These are phyloP conservation scores for Hsuehochloa calcarea DNA, from an alignment of 176 grass and related monocot genomes.

Conservation along the genomic window DNA sequence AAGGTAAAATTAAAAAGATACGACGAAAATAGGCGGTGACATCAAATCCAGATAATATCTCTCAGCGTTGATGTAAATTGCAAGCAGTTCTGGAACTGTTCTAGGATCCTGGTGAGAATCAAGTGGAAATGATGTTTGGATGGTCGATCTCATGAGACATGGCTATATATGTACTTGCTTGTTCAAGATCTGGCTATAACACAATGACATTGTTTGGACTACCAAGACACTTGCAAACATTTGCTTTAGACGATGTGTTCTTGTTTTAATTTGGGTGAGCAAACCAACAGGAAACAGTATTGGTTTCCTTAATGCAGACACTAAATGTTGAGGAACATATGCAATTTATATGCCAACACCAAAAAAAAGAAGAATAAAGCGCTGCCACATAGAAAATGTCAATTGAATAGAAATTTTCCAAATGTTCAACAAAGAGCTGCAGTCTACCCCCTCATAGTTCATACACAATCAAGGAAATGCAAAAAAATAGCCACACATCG, in stretches of 20 bases:
- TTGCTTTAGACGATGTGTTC: background rate
- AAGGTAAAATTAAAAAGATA: background rate
- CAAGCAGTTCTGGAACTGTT: background rate
- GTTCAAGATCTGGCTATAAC: background rate
- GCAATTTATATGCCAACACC: background rate
- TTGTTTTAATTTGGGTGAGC: background rate
- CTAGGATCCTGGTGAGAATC: background rate
- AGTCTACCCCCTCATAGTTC: background rate
- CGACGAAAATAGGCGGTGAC: background rate
- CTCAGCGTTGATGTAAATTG: background rate
- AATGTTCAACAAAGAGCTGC: background rate
- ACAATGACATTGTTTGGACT: background rate
- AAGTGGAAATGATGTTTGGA: background rate
- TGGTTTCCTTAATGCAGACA: background rate
- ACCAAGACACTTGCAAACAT: background rate
- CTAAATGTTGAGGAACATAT: background rate
- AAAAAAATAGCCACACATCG: background rate
- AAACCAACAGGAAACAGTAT: background rate
- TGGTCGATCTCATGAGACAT: background rate
- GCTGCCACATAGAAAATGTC: background rate
- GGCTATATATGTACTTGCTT: background rate
- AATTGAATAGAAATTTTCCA: background rate
- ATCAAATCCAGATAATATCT: background rate
- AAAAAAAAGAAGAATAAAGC: background rate
- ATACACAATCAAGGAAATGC: background rate